These are phyloP conservation scores for Colletotrichum lentis DNA, from an alignment of 2,329 filamentous ascomycete species.

Conservation along the genomic window DNA sequence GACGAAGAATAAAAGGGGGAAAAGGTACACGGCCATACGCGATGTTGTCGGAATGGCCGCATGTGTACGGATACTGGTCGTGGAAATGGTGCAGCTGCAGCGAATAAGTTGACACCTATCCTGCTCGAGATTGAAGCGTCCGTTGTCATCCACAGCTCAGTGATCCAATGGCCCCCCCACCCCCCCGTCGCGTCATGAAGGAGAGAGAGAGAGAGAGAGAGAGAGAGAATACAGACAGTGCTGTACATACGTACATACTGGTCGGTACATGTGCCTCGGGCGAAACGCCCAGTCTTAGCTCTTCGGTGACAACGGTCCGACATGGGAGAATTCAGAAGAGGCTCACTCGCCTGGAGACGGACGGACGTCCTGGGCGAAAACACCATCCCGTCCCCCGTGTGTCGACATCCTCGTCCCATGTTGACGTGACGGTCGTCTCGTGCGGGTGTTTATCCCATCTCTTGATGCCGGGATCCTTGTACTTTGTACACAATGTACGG, in stretches of 20 bases:
- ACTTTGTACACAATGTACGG: not conserved
- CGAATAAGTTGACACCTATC: not conserved
- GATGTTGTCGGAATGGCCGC: not conserved
- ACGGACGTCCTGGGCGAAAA: conserved; percentile 28
- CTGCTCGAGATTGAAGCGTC: not conserved
- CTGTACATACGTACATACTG: no score
- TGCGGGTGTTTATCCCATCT: conserved; percentile 31
- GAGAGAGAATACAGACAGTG: no score
- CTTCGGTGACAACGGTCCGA: conserved; percentile 64
- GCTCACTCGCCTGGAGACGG: conserved; percentile 26
- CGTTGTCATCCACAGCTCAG: no score
- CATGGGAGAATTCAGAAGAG: conserved; percentile 48
- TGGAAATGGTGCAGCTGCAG: not conserved
- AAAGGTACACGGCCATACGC: not conserved
- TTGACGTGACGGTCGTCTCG: not conserved
- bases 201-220: no score
- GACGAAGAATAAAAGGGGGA: not conserved
- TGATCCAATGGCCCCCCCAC: no score
- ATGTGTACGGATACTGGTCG: not conserved
- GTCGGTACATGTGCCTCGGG: conserved; percentile 20
- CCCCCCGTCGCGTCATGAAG: no score
- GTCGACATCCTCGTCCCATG: conserved; percentile 12
- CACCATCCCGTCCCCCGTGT: conserved; percentile 6
- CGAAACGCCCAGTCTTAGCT: conserved; percentile 47
- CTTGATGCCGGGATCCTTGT: conserved; percentile 1